phyloP scores from a whole-genome alignment of 345 rosid genomes.

The Syzygium aqueum region DNA sequence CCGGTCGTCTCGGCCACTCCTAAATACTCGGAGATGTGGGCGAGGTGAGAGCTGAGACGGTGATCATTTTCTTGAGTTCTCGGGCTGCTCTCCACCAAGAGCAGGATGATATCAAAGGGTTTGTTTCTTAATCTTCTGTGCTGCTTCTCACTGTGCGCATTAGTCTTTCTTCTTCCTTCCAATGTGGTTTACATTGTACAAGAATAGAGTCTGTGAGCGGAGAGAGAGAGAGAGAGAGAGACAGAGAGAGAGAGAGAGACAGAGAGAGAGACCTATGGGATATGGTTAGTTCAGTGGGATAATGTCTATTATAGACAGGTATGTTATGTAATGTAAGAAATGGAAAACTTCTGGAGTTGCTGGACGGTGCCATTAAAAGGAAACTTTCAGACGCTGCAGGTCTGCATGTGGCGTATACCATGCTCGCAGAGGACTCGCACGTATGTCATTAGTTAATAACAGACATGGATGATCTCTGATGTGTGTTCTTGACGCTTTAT shows the following conservation, averaged over 20 bases:
- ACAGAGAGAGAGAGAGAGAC: not conserved
- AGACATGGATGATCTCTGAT: not conserved
- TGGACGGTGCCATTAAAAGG: not conserved
- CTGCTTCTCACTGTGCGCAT: not conserved
- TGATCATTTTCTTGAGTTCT: not conserved
- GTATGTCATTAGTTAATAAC: not conserved
- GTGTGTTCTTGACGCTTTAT: not conserved
- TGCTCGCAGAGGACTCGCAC: not conserved
- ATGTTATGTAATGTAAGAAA: not conserved
- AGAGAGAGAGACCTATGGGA: not conserved
- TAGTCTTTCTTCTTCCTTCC: not conserved
- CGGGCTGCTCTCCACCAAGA: not conserved
- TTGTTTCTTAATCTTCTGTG: not conserved
- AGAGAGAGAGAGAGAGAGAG: not conserved
- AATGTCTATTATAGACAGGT: not conserved
- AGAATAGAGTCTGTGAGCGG: not conserved
- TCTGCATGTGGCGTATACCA: not conserved
- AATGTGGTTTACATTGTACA: not conserved
- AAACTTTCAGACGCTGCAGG: not conserved
- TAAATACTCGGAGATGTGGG: constrained; percentile 10
- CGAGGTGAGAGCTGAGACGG: not conserved
- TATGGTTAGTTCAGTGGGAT: not conserved
- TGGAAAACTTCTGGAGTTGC: not conserved
- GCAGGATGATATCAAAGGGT: not conserved
- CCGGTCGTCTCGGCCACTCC: constrained; percentile 31